Percentiles rank a stretch among this genome's conserved stretches.
phyloP scores from a whole-genome alignment of 1,284 basidiomycete genomes.

The Ganoderma meredithae region DNA sequence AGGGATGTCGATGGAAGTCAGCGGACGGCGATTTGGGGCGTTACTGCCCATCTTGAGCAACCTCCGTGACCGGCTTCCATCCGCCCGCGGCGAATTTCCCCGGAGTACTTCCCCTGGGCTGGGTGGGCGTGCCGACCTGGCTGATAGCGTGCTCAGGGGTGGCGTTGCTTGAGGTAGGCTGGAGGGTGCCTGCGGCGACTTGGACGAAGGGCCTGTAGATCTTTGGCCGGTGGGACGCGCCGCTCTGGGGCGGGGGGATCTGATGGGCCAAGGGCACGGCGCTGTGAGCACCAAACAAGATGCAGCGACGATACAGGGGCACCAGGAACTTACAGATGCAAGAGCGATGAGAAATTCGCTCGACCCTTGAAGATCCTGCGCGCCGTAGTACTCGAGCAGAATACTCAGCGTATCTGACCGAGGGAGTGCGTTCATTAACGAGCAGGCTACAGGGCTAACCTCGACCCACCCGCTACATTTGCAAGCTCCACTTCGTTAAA shows the following conservation, averaged over 20 bases:
- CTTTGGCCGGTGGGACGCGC: conserved; percentile 30
- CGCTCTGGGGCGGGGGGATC: conserved; percentile 52
- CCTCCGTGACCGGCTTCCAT: conserved; percentile 35
- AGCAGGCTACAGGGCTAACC: background rate
- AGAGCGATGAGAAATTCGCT: conserved; percentile 61
- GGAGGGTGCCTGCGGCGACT: conserved; percentile 25
- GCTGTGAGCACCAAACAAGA: conserved; percentile 14
- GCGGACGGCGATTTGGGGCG: background rate
- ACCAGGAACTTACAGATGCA: conserved; percentile 52
- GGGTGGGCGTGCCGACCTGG: conserved; percentile 30
- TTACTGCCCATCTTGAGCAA: conserved; percentile 11
- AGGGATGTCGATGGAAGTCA: background rate
- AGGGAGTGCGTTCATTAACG: conserved; percentile 2
- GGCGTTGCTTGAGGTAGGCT: conserved; percentile 17
- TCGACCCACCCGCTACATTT: conserved; percentile 62
- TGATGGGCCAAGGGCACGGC: conserved; percentile 31
- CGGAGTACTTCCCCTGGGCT: conserved; percentile 30
- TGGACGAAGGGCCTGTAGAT: conserved; percentile 38
- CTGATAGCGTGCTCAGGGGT: conserved; percentile 25
- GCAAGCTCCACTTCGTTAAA: conserved; percentile 65
- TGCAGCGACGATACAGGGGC: conserved; percentile 8
- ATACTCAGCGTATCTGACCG: conserved; percentile 65
- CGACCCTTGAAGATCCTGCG: conserved; percentile 58
- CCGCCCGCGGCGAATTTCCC: conserved; percentile 31
- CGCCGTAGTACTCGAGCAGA: conserved; percentile 75